These are phyloP conservation scores for Tetracentron sinense DNA, from an alignment of 164 flowering plant genomes.

Conservation along the genomic window DNA sequence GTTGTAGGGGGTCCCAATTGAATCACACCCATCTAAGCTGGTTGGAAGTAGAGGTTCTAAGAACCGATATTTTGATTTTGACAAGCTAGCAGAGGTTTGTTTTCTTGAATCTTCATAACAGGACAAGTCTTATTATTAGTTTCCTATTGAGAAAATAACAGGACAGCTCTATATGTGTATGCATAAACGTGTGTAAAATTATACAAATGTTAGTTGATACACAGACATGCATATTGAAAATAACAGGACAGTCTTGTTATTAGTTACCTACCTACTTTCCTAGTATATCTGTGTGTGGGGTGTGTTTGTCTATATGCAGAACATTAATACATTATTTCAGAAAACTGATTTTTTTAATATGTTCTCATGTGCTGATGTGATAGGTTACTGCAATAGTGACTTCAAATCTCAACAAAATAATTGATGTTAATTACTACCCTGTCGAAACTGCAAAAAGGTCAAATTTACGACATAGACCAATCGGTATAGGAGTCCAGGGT, in stretches of 20 bases:
- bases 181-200: too few species aligned
- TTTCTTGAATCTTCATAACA: background rate
- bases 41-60: constrained; percentile 80
- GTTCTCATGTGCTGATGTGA: constrained; percentile 9
- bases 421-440: constrained; percentile 90
- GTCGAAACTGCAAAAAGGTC: constrained; percentile 91
- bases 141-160: too few species aligned
- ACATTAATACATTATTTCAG: too few species aligned
- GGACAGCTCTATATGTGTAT: too few species aligned
- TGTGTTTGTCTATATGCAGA: too few species aligned
- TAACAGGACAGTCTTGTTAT: too few species aligned
- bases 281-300: background rate
- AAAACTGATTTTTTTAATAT: background rate
- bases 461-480: constrained; percentile 83
- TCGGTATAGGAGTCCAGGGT: constrained; percentile 97
- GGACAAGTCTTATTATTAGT: too few species aligned
- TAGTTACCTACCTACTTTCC: too few species aligned
- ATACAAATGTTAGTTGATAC: too few species aligned
- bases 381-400: constrained; percentile 76
- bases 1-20: constrained; percentile 67
- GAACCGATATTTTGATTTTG: constrained; percentile 88
- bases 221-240: too few species aligned
- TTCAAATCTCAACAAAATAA: constrained; percentile 81
- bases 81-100: constrained; percentile 88
- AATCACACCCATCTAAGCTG: constrained; percentile 79